phyloP scores from a whole-genome alignment of 768 basidiomycete genomes.

The Plicaturopsis crispa region DNA sequence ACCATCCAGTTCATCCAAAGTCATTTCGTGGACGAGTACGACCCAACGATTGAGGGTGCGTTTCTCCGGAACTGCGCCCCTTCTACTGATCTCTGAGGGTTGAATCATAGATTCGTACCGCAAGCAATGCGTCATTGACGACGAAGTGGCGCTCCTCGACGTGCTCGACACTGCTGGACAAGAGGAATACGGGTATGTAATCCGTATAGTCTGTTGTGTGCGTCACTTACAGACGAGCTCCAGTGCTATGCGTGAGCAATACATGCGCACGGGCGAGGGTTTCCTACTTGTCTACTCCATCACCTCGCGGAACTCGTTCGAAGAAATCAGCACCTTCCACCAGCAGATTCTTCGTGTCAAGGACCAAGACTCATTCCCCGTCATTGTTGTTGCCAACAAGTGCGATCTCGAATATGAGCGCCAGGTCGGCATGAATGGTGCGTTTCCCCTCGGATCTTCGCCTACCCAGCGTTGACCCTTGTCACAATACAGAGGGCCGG shows the following conservation, averaged over 20 bases:
- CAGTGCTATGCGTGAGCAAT: slow-evolving; percentile 98
- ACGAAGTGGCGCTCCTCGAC: slow-evolving; percentile 96
- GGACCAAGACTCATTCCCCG: slow-evolving; percentile 92
- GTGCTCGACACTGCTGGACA: slow-evolving; percentile 97
- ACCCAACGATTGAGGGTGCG: slow-evolving; percentile 91
- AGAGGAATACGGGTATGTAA: slow-evolving; percentile 90
- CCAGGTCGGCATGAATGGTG: slow-evolving; percentile 93
- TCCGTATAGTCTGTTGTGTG: slow-evolving; percentile 5
- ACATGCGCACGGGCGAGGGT: slow-evolving; percentile 97
- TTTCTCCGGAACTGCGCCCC: slow-evolving; percentile 3
- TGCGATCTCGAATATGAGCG: slow-evolving; percentile 93
- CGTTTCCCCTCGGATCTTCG: slow-evolving; percentile 10
- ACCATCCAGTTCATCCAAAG: slow-evolving; percentile 99
- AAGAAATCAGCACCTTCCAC: slow-evolving; percentile 94
- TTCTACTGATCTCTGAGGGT: not conserved
- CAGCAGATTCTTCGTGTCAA: slow-evolving; percentile 96
- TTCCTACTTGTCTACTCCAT: slow-evolving; percentile 98
- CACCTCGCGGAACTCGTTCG: slow-evolving; percentile 95
- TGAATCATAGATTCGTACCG: slow-evolving; percentile 79
- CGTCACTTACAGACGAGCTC: not conserved
- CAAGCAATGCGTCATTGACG: slow-evolving; percentile 95
- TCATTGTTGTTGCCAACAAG: slow-evolving; percentile 97
- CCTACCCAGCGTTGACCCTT: not conserved
- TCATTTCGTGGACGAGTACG: slow-evolving; percentile 88
- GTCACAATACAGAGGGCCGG: slow-evolving; percentile 75